These are phyloP conservation scores for Phytophthora citrophthora DNA, from an alignment of 352 stramenopile species.

Conservation along the genomic window DNA sequence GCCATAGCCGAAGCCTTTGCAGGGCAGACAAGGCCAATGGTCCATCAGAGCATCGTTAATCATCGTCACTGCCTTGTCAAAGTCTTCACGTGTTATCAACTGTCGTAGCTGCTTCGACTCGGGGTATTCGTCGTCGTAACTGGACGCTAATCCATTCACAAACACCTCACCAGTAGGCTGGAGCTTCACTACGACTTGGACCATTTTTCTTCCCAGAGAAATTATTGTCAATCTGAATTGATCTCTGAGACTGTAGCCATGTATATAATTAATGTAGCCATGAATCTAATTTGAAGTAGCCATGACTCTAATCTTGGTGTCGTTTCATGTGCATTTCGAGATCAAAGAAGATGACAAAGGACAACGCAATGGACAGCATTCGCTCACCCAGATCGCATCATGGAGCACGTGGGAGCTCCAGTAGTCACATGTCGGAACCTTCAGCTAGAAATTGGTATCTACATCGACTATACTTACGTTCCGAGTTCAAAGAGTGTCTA, in stretches of 20 bases:
- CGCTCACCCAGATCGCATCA: constrained; percentile 61
- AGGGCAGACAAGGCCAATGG: constrained; percentile 87
- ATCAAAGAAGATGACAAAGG: constrained; percentile 17
- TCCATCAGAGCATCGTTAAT: constrained; percentile 86
- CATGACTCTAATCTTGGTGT: constrained; percentile 17
- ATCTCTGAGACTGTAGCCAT: background rate
- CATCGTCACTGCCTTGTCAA: constrained; percentile 60
- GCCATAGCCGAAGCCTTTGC: constrained; percentile 79
- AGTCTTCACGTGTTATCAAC: constrained; percentile 72
- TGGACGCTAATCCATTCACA: constrained; percentile 77
- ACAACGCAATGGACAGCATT: constrained; percentile 53
- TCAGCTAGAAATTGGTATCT: constrained; percentile 86
- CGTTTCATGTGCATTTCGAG: constrained; percentile 26
- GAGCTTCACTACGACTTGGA: constrained; percentile 52
- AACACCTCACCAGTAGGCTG: constrained; percentile 76
- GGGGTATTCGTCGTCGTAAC: constrained; percentile 81
- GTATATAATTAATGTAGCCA: constrained; percentile 1
- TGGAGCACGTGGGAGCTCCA: constrained; percentile 19
- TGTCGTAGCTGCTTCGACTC: constrained; percentile 40
- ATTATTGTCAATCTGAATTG: constrained; percentile 7
- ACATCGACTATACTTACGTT: constrained; percentile 82
- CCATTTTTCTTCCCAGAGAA: constrained; percentile 9
- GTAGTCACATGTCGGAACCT: constrained; percentile 41
- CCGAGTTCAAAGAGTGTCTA: constrained; percentile 91
- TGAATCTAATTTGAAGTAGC: constrained; percentile 1